Evolutionary conservation across 106 monocot genomes (phyloP).

Genomic region (Dendrobium chrysotoxum): DNA sequence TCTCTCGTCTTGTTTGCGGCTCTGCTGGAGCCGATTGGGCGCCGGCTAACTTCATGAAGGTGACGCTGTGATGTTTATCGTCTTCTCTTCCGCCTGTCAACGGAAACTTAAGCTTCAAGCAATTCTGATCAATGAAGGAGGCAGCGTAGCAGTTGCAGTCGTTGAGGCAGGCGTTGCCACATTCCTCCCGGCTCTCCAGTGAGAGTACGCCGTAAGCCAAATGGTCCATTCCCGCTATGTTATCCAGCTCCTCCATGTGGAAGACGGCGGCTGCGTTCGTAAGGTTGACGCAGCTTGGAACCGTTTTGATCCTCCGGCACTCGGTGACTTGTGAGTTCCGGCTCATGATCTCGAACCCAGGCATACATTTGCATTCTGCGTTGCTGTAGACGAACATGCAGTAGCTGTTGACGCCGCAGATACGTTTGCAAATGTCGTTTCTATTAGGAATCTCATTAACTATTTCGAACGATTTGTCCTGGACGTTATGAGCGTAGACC

Average conservation of each 20-base stretch:
- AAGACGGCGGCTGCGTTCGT: background rate
- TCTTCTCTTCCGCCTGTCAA: background rate
- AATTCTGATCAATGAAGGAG: background rate
- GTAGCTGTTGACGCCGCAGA: background rate
- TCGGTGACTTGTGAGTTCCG: no score
- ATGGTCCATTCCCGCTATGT: background rate
- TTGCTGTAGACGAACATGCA: background rate
- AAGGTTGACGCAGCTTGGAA: background rate
- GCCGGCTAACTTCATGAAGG: background rate
- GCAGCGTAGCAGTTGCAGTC: conserved; percentile 1
- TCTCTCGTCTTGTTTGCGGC: background rate
- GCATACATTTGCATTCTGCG: background rate
- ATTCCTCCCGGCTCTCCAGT: background rate
- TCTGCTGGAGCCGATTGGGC: background rate
- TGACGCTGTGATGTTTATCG: background rate
- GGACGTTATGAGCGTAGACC: background rate
- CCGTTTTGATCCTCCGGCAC: background rate
- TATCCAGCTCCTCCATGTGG: background rate
- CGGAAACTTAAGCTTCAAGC: background rate
- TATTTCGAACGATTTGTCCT: background rate
- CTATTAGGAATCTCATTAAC: background rate
- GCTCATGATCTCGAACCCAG: background rate
- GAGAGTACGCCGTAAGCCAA: background rate
- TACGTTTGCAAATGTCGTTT: background rate
- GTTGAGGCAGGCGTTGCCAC: background rate